Conservation (phyloP, 768 basidiomycete genomes). For the Russula foetens region DNA sequence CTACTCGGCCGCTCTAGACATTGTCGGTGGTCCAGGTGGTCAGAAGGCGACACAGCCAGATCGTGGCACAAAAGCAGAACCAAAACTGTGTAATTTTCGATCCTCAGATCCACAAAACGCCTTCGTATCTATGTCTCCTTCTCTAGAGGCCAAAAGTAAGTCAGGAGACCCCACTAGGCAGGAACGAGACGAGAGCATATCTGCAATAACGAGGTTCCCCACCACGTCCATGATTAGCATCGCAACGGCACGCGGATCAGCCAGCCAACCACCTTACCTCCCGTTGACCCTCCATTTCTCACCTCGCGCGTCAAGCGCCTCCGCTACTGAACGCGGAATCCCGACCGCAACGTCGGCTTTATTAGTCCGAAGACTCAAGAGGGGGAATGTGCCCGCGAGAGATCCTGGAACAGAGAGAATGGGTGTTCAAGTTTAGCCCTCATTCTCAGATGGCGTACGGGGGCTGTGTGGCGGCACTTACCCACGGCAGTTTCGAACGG, state of each 20-base stretch:
- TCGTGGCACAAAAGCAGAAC: no score
- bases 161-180: neutral
- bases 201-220: neutral
- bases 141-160: neutral
- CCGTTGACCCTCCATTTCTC: slow-evolving; percentile 77
- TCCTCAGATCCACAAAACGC: no score
- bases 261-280: slow-evolving; percentile 40
- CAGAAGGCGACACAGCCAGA: no score
- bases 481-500: slow-evolving; percentile 69
- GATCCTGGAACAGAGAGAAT: slow-evolving; percentile 42
- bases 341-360: slow-evolving; percentile 95
- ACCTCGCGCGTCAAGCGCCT: slow-evolving; percentile 53
- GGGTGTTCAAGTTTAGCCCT: neutral
- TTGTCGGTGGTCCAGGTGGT: no score
- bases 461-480: slow-evolving; percentile 23
- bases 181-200: slow-evolving; percentile 14
- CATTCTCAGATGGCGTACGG: neutral
- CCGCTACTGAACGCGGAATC: slow-evolving; percentile 57
- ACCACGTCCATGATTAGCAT: neutral
- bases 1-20: no score
- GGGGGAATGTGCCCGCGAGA: slow-evolving; percentile 66
- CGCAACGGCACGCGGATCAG: neutral
- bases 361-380: slow-evolving; percentile 84
- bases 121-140: no score
- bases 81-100: no score